Evolutionary conservation across 31 red algal species (phyloP).

Genomic region (Asparagopsis taxiformis): DNA sequence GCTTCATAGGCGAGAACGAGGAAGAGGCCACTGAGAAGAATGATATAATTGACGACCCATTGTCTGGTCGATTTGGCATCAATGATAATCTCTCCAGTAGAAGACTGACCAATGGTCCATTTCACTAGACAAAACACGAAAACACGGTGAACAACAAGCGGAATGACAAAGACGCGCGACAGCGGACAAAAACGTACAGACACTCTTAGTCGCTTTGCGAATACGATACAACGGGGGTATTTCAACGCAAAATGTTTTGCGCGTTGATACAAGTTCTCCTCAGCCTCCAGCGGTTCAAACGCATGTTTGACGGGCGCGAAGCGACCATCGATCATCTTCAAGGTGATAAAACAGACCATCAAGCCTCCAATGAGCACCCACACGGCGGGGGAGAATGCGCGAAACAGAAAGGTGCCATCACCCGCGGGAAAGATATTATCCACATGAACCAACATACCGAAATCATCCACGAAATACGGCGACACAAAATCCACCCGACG

Average conservation of each 20-base stretch:
- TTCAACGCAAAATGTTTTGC: slow-evolving; percentile 8
- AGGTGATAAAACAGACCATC: background rate
- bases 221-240: background rate
- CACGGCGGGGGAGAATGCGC: background rate
- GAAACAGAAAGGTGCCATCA: slow-evolving; percentile 21
- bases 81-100: background rate
- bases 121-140: background rate
- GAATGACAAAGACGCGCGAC: background rate
- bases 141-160: background rate
- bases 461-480: slow-evolving; percentile 23
- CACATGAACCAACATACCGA: slow-evolving; percentile 8
- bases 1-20: background rate
- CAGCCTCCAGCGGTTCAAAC: background rate
- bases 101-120: background rate
- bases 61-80: background rate
- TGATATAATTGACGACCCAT: background rate
- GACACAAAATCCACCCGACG: slow-evolving; percentile 32
- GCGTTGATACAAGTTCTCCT: background rate
- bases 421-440: background rate
- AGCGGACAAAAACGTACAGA: slow-evolving; percentile 12
- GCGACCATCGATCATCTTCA: slow-evolving; percentile 5
- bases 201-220: slow-evolving; percentile 2
- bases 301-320: background rate
- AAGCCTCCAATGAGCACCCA: slow-evolving; percentile 19
- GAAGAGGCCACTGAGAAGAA: slow-evolving; percentile 5